Conservation (phyloP, 1,284 basidiomycete species). For the Pseudozyma tsukubaensis region DNA sequence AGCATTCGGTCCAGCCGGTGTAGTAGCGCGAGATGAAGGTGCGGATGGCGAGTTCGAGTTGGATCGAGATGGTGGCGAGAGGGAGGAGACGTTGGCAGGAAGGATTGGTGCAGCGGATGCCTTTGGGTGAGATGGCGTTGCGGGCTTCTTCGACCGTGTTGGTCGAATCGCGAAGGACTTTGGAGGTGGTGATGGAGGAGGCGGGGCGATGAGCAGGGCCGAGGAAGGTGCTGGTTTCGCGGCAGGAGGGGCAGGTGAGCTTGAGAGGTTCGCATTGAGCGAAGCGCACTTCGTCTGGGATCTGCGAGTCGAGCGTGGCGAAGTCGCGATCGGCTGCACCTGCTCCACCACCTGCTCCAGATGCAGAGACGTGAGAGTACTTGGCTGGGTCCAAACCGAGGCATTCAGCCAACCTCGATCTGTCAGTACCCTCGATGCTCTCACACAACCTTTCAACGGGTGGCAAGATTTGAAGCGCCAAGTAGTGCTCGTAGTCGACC, state of each 20-base stretch:
- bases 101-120: slow-evolving; percentile 46
- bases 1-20: slow-evolving; percentile 86
- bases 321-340: slow-evolving; percentile 74
- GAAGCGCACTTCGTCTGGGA: slow-evolving; percentile 86
- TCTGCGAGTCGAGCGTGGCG: slow-evolving; percentile 86
- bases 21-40: slow-evolving; percentile 84
- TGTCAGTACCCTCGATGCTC: slow-evolving; percentile 94
- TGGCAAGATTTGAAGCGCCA: slow-evolving; percentile 90
- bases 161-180: slow-evolving; percentile 20
- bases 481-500: slow-evolving; percentile 82
- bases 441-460: slow-evolving; percentile 96
- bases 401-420: slow-evolving; percentile 89
- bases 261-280: slow-evolving; percentile 53
- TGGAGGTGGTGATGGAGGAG: background rate
- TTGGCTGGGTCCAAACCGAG: slow-evolving; percentile 88
- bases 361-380: slow-evolving; percentile 71
- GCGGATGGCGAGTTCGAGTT: slow-evolving; percentile 87
- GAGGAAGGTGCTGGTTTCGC: slow-evolving; percentile 29
- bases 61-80: slow-evolving; percentile 70
- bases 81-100: slow-evolving; percentile 32
- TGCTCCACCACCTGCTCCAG: slow-evolving; percentile 39
- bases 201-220: slow-evolving; percentile 32
- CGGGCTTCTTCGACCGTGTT: slow-evolving; percentile 6
- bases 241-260: slow-evolving; percentile 57
- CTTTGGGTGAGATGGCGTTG: slow-evolving; percentile 40